A percentile compares a stretch with the other conserved stretches of the same genome.
Evolutionary conservation across 164 flowering plant genomes (phyloP).

Genomic region (Annona squamosa): DNA sequence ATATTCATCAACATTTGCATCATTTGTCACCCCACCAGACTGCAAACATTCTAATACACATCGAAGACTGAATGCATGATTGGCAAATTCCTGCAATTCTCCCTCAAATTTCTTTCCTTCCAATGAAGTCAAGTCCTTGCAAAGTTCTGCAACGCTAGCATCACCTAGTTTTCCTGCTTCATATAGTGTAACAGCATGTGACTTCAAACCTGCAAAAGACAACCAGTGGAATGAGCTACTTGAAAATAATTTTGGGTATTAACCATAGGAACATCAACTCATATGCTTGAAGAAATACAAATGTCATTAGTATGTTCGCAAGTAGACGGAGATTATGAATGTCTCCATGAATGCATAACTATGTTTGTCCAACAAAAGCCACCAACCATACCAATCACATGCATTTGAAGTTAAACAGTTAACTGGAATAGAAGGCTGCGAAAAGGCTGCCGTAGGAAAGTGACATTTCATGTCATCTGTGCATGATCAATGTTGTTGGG

Average conservation of each 20-base stretch:
- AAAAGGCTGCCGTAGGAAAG: too few species aligned
- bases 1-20: constrained; percentile 29
- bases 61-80: constrained; percentile 92
- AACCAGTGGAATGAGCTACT: background rate
- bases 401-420: too few species aligned
- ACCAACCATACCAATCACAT: too few species aligned
- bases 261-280: background rate
- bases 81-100: constrained; percentile 95
- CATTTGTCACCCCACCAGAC: constrained; percentile 67
- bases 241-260: background rate
- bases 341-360: too few species aligned
- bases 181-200: constrained; percentile 94
- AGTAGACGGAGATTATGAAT: too few species aligned
- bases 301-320: too few species aligned
- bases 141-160: constrained; percentile 88
- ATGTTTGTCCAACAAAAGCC: too few species aligned
- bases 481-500: too few species aligned
- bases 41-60: constrained; percentile 76
- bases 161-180: constrained; percentile 96
- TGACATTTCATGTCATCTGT: too few species aligned
- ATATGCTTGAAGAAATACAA: too few species aligned
- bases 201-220: constrained; percentile 68
- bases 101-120: constrained; percentile 98
- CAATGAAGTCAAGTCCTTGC: constrained; percentile 77
- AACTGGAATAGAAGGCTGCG: too few species aligned